Base-by-base conservation (phyloP, 1,284 basidiomycete species). In the Boletus hoseneyae region DNA sequence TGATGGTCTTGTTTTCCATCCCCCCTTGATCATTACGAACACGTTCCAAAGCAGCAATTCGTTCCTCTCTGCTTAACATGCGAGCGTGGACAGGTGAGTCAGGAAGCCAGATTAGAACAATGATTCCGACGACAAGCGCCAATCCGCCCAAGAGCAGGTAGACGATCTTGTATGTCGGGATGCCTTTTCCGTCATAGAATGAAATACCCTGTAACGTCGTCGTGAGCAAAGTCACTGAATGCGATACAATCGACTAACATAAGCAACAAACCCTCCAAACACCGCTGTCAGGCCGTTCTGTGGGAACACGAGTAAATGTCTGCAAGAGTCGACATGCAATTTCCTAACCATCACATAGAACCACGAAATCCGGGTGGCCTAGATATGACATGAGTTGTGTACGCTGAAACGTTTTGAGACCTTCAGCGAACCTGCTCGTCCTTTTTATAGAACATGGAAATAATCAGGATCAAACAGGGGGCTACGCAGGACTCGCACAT, bases 361-460 rank as follows among this genome's bases (percentile, higher is more conserved):
- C 75, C 79, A 84, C 3, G 81, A 77, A 18, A 85, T 79, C 18
- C 84, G 71, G 13, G 68, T 73, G 0, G 77, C 79, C 75, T 83
- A 47, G 36, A 46, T 15, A n/a, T 21, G 10, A 29, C 30, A 19
- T 54, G 18, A 54, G 45, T 44, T 29, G 18, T 34, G 2, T 16
- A 23, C 12, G 23, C 18, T 4, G 4, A 25, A 25, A 25, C 23
- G 23, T 25, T 6, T 27, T 5, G 29, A 1, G 5, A 32, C 25
- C 8, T n/a, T 42, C 12, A 23, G 27, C 65, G 33, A 42, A 73
- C 79, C 69, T 86, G 84, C 57, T 86, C 83, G 46, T 82, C 70
- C 65, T 83, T 85, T 68, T 80, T 83, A 64, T 85, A 85, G 62
- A 83, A 85, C 77, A 83, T 83, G 6, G 79, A 78, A 32, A 86